Evolutionary conservation across 106 monocot species (phyloP).

Genomic region (Acorus calamus): DNA sequence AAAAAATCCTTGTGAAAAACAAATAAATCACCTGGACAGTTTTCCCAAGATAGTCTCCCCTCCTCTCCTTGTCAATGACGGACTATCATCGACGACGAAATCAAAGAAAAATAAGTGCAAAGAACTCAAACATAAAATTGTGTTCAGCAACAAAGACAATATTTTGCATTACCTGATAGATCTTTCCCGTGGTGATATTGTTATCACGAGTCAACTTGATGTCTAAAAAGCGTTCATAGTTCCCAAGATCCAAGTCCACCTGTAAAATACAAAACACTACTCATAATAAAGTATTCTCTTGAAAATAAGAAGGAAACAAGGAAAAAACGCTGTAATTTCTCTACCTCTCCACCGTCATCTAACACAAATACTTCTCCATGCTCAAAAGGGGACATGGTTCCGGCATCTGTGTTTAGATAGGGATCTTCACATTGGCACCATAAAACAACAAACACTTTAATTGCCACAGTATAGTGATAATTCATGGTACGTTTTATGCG

Average conservation of each 20-base stretch:
- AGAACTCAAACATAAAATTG: neutral
- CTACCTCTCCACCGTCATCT: constrained; percentile 73
- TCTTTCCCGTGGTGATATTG: constrained; percentile 48
- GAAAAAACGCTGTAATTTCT: neutral
- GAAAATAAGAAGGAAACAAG: too few species aligned
- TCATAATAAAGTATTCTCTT: too few species aligned
- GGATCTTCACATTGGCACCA: constrained; percentile 34
- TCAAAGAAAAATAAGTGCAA: neutral
- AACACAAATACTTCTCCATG: constrained; percentile 71
- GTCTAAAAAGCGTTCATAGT: constrained; percentile 44
- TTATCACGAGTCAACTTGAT: constrained; percentile 44
- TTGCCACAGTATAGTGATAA: too few species aligned
- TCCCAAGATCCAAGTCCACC: constrained; percentile 54
- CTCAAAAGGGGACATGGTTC: constrained; percentile 72
- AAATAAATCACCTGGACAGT: constrained; percentile 45
- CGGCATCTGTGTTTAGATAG: constrained; percentile 65
- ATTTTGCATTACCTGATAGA: constrained; percentile 29
- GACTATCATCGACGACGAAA: constrained; percentile 17
- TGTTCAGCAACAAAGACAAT: constrained; percentile 1
- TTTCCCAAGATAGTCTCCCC: constrained; percentile 63
- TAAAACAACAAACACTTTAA: too few species aligned
- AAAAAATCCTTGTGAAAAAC: neutral
- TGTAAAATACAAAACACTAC: constrained; percentile 4
- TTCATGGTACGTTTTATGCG: too few species aligned
- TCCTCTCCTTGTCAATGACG: constrained; percentile 66